Base-by-base conservation (phyloP, 768 basidiomycete species). In the Calvatia gigantea region DNA sequence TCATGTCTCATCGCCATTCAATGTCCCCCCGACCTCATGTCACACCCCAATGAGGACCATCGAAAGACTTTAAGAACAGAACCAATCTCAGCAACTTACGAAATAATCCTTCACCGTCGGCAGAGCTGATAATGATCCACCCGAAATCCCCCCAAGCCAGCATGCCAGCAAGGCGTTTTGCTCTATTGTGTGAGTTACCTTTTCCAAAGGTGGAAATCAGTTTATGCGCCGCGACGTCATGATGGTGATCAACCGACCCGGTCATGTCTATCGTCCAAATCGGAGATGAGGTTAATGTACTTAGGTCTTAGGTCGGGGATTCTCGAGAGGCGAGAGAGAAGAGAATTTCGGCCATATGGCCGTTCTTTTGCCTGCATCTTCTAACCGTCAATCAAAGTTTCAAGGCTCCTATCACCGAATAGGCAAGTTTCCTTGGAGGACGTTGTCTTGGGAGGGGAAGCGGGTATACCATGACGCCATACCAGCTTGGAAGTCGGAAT, bases 101-200 rank as follows among this genome's bases (percentile, higher is more conserved):
- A 54, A 54, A 45, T 28, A 35, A 9, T 28, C 52, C 52, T 54
- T 9, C 17, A 37, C 42, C 25, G 32, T 37, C 43, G 43, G 43
- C 19, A n/a, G 42, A 21, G 42, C 23, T 54, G 42, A 45, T 35
- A 54, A n/a, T 9, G 14, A 51, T 51, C 23, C 50, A 6, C 50
- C 2, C 41, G 11, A 42, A n/a, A 31, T 48, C 25, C 1, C 48
- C 21, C 19, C 17, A 12, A 9, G 35, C 15, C 14, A 33, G 15
- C 6, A 0, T 38, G 21, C 48, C 35, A 37, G 14, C 4, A 49
- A 38, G 32, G 15, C 15, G 33, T 37, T 21, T 47, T n/a, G n/a
- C 35, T 12, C n/a, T 11, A 37, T 37, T 37, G 35, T 42, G 19
- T 23, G 3, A 9, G 25, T 42, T 25, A n/a, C 19, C 11, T 21